Evolutionary conservation across 306 rosid genomes (phyloP).

Genomic region (Fragaria iinumae): DNA sequence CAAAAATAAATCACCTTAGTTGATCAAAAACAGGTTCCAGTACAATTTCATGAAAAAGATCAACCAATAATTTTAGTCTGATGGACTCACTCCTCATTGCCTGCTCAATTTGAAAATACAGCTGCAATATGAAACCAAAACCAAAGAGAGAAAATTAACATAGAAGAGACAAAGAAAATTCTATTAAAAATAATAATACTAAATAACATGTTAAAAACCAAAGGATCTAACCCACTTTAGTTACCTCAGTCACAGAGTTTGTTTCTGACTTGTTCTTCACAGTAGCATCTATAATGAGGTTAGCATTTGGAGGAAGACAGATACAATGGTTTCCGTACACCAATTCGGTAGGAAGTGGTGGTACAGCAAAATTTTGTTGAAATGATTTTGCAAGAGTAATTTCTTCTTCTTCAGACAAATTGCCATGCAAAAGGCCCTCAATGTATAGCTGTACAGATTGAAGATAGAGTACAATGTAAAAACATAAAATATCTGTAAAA

Average conservation of each 20-base stretch:
- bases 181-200: background rate
- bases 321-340: constrained; percentile 68
- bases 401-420: constrained; percentile 75
- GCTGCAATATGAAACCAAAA: constrained; percentile 58
- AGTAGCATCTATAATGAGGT: constrained; percentile 60
- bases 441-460: constrained; percentile 56
- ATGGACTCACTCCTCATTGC: constrained; percentile 57
- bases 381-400: constrained; percentile 59
- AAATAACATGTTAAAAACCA: constrained; percentile 11
- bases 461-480: constrained; percentile 14
- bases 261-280: constrained; percentile 81
- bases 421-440: constrained; percentile 93
- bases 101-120: constrained; percentile 83
- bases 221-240: constrained; percentile 11
- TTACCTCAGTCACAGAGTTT: constrained; percentile 91
- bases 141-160: constrained; percentile 3
- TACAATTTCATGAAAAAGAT: constrained; percentile 83
- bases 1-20: constrained; percentile 63
- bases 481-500: background rate
- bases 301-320: constrained; percentile 68
- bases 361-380: constrained; percentile 55
- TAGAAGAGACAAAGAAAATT: background rate
- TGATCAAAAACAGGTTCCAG: constrained; percentile 88
- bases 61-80: constrained; percentile 66
- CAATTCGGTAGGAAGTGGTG: constrained; percentile 60